phyloP scores from a whole-genome alignment of 768 basidiomycete species.

The Megacollybia marginata region DNA sequence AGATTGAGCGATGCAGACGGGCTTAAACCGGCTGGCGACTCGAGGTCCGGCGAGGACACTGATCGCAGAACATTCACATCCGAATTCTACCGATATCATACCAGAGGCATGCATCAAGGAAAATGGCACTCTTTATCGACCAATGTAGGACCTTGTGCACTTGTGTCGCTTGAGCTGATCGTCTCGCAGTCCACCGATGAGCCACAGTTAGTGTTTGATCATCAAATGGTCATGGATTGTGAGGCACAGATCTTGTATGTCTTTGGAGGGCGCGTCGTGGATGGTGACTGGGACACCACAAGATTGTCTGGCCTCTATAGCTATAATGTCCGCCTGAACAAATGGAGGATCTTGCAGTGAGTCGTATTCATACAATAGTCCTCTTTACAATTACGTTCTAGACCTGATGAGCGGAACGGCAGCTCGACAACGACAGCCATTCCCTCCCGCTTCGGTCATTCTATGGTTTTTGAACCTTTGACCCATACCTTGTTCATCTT shows the following conservation, averaged over 20 bases:
- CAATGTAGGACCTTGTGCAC: constrained; percentile 33
- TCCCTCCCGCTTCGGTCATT: constrained; percentile 68
- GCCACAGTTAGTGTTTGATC: constrained; percentile 70
- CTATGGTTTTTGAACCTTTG: constrained; percentile 68
- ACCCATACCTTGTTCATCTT: constrained; percentile 61
- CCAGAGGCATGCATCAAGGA: constrained; percentile 49
- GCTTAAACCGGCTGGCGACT: constrained; percentile 17
- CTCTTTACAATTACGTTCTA: neutral
- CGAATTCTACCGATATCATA: constrained; percentile 75
- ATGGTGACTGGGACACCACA: constrained; percentile 49
- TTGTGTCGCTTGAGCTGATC: neutral
- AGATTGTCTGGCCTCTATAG: constrained; percentile 71
- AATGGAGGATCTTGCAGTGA: constrained; percentile 66
- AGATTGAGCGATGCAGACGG: constrained; percentile 53
- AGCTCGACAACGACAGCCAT: constrained; percentile 32
- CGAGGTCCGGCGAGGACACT: constrained; percentile 5
- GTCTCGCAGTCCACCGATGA: constrained; percentile 48
- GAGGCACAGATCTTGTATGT: constrained; percentile 68
- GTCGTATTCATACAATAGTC: constrained; percentile 13
- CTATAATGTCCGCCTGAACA: constrained; percentile 56
- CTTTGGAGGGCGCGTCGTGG: constrained; percentile 68
- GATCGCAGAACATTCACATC: constrained; percentile 26
- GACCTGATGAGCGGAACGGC: neutral
- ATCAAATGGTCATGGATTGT: constrained; percentile 74
- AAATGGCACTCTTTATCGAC: constrained; percentile 72